A percentile compares a stretch with the other conserved stretches of the same genome.
Evolutionary conservation across 176 grass and related monocot genomes (phyloP).

Genomic region (Elymus sibiricus): DNA sequence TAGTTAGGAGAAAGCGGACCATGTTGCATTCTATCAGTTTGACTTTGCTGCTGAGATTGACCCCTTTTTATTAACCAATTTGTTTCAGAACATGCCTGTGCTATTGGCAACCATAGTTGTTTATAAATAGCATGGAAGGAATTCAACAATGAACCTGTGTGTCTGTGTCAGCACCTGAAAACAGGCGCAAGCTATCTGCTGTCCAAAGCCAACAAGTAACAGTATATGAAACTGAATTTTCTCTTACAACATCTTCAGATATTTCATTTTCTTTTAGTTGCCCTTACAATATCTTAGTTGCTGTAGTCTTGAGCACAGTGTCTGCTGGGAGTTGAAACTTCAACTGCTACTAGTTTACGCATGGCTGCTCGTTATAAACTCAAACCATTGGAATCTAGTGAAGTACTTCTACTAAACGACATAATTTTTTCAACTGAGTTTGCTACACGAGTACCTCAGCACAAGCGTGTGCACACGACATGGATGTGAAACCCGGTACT

Average conservation of each 20-base stretch:
- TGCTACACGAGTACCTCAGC: neutral
- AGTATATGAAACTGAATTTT: slow-evolving; percentile 17
- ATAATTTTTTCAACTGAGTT: neutral
- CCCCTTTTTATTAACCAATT: neutral
- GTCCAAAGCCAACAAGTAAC: neutral
- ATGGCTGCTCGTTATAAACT: slow-evolving; percentile 8
- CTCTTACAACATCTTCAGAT: neutral
- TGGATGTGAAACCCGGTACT: neutral
- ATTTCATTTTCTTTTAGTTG: slow-evolving; percentile 5
- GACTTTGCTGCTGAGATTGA: slow-evolving; percentile 9
- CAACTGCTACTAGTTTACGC: neutral
- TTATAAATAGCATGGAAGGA: neutral
- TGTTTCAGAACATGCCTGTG: slow-evolving; percentile 15
- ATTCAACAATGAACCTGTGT: slow-evolving; percentile 15
- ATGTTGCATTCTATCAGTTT: slow-evolving; percentile 26
- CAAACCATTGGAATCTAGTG: neutral
- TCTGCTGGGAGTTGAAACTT: neutral
- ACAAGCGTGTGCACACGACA: neutral
- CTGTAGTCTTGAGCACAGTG: neutral
- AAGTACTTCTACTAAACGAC: neutral
- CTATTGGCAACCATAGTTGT: neutral
- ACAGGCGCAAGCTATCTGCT: slow-evolving; percentile 23
- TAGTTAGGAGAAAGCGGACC: slow-evolving; percentile 33
- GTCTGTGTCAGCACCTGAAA: slow-evolving; percentile 35
- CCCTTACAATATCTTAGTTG: neutral